Conservation (phyloP, 2,329 filamentous ascomycete genomes). For the Fusarium cyanostomum region DNA sequence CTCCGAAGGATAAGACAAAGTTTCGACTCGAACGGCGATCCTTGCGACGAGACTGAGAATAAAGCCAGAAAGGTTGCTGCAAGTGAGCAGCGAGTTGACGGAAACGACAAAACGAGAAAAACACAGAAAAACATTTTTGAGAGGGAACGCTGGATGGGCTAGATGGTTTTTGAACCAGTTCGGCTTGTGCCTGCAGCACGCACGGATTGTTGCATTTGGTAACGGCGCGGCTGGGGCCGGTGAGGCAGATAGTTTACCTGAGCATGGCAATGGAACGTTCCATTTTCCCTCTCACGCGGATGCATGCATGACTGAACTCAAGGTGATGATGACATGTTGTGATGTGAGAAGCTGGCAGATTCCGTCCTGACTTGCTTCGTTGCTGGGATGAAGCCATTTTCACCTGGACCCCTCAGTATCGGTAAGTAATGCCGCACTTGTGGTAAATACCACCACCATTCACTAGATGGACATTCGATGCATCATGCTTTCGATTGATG, state of each 20-base stretch:
- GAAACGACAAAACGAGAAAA: slow-evolving; percentile 39
- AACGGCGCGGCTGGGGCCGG: slow-evolving; percentile 27
- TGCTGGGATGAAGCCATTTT: no score
- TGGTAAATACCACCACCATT: no score
- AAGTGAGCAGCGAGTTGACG: slow-evolving; percentile 22
- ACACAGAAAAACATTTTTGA: slow-evolving; percentile 40
- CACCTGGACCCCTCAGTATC: no score
- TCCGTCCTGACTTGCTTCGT: neutral
- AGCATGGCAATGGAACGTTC: slow-evolving; percentile 37
- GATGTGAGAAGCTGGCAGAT: neutral
- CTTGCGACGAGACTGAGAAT: slow-evolving; percentile 26
- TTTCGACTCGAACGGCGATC: slow-evolving; percentile 19
- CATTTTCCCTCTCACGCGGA: slow-evolving; percentile 35
- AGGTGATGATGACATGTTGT: neutral
- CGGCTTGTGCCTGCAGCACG: slow-evolving; percentile 18
- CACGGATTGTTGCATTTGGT: slow-evolving; percentile 11
- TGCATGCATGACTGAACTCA: neutral
- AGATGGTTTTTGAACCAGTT: slow-evolving; percentile 40
- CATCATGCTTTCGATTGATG: no score
- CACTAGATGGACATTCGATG: no score
- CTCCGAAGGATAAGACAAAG: slow-evolving; percentile 15
- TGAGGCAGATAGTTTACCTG: slow-evolving; percentile 42
- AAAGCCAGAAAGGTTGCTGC: slow-evolving; percentile 23
- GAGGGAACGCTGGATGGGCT: slow-evolving; percentile 40
- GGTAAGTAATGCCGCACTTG: no score